Evolutionary conservation across 1,284 basidiomycete genomes (phyloP).

Genomic region (Mycosarcoma maydis): DNA sequence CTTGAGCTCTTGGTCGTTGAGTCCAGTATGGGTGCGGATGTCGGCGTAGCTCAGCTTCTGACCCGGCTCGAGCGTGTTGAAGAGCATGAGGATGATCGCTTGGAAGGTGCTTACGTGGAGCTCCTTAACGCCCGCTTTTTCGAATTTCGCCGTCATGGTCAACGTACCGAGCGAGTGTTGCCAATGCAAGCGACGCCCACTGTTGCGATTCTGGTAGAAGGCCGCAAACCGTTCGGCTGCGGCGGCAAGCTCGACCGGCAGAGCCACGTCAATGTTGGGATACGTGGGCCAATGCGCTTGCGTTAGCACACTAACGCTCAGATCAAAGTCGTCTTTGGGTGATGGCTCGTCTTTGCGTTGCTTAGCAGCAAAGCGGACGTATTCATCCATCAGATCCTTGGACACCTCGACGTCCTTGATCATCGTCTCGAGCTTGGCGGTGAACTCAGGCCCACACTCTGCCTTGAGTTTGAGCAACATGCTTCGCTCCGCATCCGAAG

Average conservation of each 20-base stretch:
- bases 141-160: constrained; percentile 58
- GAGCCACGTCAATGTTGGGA: constrained; percentile 43
- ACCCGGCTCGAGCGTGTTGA: constrained; percentile 73
- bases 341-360: constrained; percentile 37
- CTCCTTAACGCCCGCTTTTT: constrained; percentile 78
- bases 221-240: constrained; percentile 45
- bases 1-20: constrained; percentile 74
- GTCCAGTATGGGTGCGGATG: constrained; percentile 77
- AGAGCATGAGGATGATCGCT: constrained; percentile 85
- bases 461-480: constrained; percentile 90
- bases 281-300: constrained; percentile 72
- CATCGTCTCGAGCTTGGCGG: constrained; percentile 85
- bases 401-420: constrained; percentile 84
- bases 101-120: constrained; percentile 91
- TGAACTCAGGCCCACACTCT: constrained; percentile 88
- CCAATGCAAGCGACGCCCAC: constrained; percentile 63
- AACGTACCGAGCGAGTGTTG: constrained; percentile 63
- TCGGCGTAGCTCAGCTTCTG: constrained; percentile 75
- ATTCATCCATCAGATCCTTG: constrained; percentile 74
- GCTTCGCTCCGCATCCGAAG: constrained; percentile 87
- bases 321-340: constrained; percentile 62
- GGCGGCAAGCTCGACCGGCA: constrained; percentile 45
- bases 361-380: constrained; percentile 68
- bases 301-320: constrained; percentile 72
- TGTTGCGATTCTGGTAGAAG: constrained; percentile 62